Percentiles rank a stretch among this genome's conserved stretches.
Conservation (phyloP, 2,329 filamentous ascomycete species). For the Calonectria pseudoreteaudii region DNA sequence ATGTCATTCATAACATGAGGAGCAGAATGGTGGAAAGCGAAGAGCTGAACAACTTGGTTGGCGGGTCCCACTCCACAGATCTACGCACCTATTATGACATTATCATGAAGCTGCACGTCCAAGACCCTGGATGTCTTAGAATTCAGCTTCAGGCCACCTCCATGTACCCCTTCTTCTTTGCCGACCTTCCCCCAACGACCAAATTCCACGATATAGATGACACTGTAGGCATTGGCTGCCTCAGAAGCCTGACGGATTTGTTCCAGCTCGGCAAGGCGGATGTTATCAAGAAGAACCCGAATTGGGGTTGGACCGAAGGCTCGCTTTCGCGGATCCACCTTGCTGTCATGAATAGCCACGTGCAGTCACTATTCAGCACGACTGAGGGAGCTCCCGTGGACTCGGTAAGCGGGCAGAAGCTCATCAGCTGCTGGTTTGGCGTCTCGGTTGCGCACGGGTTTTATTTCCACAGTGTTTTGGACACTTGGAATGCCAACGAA, state of each 20-base stretch:
- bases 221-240: not conserved
- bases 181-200: not conserved
- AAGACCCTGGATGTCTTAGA: not conserved
- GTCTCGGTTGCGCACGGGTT: constrained; percentile 29
- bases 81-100: not conserved
- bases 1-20: not conserved
- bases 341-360: not conserved
- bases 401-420: not conserved
- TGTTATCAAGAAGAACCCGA: not conserved
- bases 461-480: constrained; percentile 32
- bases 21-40: not conserved
- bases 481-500: constrained; percentile 21
- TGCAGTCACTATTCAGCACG: not conserved
- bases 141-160: not conserved
- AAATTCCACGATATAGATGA: not conserved
- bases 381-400: not conserved
- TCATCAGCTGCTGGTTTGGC: not conserved
- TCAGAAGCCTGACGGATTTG: not conserved
- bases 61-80: not conserved
- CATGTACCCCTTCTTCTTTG: constrained; percentile 4
- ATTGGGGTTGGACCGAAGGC: not conserved
- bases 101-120: not conserved
- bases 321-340: not conserved
- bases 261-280: not conserved
- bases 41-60: not conserved